These are phyloP conservation scores for Arthrobotrys sphaeroides DNA, from an alignment of 2,329 filamentous ascomycete genomes.

Conservation along the genomic window DNA sequence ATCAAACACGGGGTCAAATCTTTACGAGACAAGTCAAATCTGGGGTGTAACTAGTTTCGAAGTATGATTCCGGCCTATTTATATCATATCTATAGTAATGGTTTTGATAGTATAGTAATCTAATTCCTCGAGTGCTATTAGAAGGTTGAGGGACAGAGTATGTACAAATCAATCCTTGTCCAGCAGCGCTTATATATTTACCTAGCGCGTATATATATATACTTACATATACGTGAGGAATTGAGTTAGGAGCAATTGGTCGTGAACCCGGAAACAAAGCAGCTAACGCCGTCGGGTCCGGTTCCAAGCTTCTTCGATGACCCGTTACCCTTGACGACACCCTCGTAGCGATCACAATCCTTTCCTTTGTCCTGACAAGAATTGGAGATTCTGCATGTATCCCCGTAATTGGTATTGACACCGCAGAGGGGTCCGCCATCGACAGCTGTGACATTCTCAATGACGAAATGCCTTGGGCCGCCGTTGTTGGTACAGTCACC, in stretches of 20 bases:
- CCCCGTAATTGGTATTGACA: conserved; percentile 62
- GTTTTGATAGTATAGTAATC: no score
- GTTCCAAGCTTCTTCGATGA: conserved; percentile 28
- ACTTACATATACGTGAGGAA: background rate
- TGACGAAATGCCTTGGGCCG: conserved; percentile 60
- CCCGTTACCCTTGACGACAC: conserved; percentile 23
- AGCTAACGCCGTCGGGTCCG: conserved; percentile 18
- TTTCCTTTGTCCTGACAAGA: conserved; percentile 28
- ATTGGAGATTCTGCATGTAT: conserved; percentile 26
- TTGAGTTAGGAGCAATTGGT: conserved; percentile 30
- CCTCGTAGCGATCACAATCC: conserved; percentile 24
- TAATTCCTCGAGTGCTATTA: no score
- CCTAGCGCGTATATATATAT: background rate
- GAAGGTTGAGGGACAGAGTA: no score
- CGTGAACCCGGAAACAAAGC: conserved; percentile 12
- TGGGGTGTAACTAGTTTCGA: no score
- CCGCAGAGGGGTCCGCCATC: conserved; percentile 63
- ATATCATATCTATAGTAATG: no score
- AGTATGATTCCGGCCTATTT: no score
- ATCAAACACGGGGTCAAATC: no score
- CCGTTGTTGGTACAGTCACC: conserved; percentile 61
- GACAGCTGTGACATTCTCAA: conserved; percentile 62
- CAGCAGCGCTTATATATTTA: no score
- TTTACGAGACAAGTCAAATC: no score
- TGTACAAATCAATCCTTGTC: no score